A percentile compares a stretch with the other conserved stretches of the same genome.
phyloP scores from a whole-genome alignment of 1,284 basidiomycete species.

The Cutaneotrichosporon dermatis region DNA sequence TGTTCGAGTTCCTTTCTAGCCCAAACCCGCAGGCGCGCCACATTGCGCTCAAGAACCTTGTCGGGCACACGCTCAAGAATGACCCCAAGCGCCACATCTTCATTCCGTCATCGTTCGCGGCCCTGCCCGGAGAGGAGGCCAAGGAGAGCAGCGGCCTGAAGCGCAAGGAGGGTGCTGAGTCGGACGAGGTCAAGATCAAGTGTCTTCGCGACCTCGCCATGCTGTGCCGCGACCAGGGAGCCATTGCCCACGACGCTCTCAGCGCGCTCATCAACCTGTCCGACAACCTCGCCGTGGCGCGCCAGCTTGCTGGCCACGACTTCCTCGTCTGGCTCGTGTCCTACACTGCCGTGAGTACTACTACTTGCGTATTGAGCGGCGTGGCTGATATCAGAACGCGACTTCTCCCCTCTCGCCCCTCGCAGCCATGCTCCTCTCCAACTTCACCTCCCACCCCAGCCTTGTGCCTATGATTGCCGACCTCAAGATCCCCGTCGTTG shows the following conservation, averaged over 20 bases:
- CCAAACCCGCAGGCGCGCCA: slow-evolving; percentile 81
- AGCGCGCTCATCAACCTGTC: slow-evolving; percentile 90
- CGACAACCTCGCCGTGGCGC: slow-evolving; percentile 69
- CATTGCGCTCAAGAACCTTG: slow-evolving; percentile 75
- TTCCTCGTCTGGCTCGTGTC: slow-evolving; percentile 83
- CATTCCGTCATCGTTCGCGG: slow-evolving; percentile 54
- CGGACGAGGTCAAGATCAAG: slow-evolving; percentile 62
- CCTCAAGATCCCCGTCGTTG: slow-evolving; percentile 64
- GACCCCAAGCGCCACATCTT: slow-evolving; percentile 71
- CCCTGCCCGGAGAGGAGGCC: slow-evolving; percentile 14
- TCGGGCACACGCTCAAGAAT: slow-evolving; percentile 70
- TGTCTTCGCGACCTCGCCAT: slow-evolving; percentile 64
- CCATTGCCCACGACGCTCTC: slow-evolving; percentile 91
- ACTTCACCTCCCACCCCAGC: slow-evolving; percentile 74
- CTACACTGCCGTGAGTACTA: slow-evolving; percentile 74
- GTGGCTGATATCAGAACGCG: slow-evolving; percentile 59
- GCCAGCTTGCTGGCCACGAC: slow-evolving; percentile 64
- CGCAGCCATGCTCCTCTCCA: slow-evolving; percentile 93
- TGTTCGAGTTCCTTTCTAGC: slow-evolving; percentile 80
- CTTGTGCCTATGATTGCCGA: slow-evolving; percentile 65
- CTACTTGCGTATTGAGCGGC: not conserved
- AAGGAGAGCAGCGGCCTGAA: slow-evolving; percentile 45
- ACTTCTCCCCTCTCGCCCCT: slow-evolving; percentile 87
- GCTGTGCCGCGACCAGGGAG: slow-evolving; percentile 79
- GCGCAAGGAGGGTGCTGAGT: slow-evolving; percentile 48